These are phyloP conservation scores for Chlamydomonas sp. DNA, from an alignment of 139 green algal genomes.

Conservation along the genomic window DNA sequence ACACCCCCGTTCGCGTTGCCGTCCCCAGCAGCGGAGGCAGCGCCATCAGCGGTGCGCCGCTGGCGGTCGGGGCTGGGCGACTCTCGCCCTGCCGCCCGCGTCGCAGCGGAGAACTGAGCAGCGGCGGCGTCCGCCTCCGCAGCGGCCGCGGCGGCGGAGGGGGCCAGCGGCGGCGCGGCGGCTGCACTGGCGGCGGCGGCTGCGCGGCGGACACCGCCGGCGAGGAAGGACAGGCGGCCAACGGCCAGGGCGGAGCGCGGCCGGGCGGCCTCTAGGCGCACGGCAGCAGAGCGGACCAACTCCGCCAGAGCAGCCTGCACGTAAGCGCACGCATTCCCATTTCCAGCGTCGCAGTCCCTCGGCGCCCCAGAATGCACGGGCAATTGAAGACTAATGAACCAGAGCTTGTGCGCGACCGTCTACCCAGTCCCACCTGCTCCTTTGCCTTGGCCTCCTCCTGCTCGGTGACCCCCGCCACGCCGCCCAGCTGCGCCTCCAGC, in stretches of 20 bases:
- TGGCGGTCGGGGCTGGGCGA: too few relatives aligned
- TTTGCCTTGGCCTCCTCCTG: slow-evolving; percentile 9
- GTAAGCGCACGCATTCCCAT: not conserved
- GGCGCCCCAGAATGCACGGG: too few relatives aligned
- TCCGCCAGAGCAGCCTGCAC: slow-evolving; percentile 14
- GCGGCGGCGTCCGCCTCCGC: slow-evolving; percentile 21
- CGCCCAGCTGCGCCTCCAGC: slow-evolving; percentile 47
- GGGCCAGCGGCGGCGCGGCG: not conserved
- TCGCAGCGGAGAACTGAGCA: slow-evolving; percentile 3
- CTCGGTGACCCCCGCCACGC: slow-evolving; percentile 12
- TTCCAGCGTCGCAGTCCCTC: not conserved
- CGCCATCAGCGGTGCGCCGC: not conserved
- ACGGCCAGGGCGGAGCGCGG: slow-evolving; percentile 20
- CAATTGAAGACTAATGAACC: too few relatives aligned
- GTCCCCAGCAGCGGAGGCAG: not conserved
- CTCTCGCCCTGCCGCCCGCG: too few relatives aligned
- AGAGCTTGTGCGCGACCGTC: not conserved
- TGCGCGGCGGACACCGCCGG: slow-evolving; percentile 8
- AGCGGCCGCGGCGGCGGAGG: not conserved
- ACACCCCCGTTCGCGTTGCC: not conserved
- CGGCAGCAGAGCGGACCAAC: slow-evolving; percentile 9
- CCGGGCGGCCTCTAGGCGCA: slow-evolving; percentile 19
- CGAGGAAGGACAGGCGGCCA: slow-evolving; percentile 40
- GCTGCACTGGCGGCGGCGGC: slow-evolving; percentile 4
- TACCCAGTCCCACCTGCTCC: slow-evolving; percentile 29